These are phyloP conservation scores for Dothideomycetidae sp. DNA, from an alignment of 2,329 filamentous ascomycete genomes.

Conservation along the genomic window DNA sequence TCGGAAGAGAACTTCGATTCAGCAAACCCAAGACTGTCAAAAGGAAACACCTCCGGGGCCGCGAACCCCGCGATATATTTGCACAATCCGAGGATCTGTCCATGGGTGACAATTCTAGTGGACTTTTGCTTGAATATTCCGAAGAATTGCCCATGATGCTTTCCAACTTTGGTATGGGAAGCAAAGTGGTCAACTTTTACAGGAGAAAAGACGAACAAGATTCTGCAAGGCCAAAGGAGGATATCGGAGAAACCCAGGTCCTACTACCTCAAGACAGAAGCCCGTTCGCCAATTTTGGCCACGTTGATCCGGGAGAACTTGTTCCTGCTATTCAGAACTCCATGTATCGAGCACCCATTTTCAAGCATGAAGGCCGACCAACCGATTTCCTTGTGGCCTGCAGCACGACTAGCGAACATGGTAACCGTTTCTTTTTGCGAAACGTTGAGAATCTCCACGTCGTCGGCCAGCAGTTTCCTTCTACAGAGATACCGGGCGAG, in stretches of 20 bases:
- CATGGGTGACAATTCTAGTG: constrained; percentile 74
- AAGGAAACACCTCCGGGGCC: constrained; percentile 68
- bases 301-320: constrained; percentile 79
- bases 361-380: constrained; percentile 62
- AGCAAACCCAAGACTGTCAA: constrained; percentile 60
- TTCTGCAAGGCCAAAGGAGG: constrained; percentile 57
- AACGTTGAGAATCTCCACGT: constrained; percentile 84
- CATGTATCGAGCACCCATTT: constrained; percentile 90
- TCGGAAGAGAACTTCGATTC: constrained; percentile 57
- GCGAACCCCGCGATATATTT: constrained; percentile 65
- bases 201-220: constrained; percentile 71
- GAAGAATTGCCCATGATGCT: constrained; percentile 85
- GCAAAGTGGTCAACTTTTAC: constrained; percentile 92
- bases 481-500: constrained; percentile 80
- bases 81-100: constrained; percentile 68
- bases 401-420: constrained; percentile 63
- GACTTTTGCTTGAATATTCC: constrained; percentile 85
- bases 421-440: constrained; percentile 67
- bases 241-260: constrained; percentile 78
- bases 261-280: constrained; percentile 89
- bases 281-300: constrained; percentile 88
- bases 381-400: constrained; percentile 82
- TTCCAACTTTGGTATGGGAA: constrained; percentile 96
- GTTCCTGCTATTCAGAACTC: constrained; percentile 85
- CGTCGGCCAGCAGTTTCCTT: constrained; percentile 86